phyloP scores from a whole-genome alignment of 2,329 filamentous ascomycete species.

The Calonectria leucothoes region DNA sequence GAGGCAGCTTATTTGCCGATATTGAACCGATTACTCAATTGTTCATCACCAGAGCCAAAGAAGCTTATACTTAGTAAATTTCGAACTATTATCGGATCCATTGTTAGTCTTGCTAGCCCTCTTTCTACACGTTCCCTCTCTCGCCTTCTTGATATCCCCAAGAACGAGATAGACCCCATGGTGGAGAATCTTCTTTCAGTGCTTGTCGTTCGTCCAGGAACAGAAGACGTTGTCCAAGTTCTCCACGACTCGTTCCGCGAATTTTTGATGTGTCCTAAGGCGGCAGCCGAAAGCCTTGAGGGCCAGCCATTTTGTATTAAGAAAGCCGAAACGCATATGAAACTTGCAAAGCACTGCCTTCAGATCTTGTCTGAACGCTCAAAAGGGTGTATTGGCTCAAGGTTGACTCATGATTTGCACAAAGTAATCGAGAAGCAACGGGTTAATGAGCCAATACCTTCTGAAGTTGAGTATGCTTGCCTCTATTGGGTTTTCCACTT shows the following conservation, averaged over 20 bases:
- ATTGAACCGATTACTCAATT: background rate
- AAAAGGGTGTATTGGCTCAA: background rate
- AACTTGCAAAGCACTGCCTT: background rate
- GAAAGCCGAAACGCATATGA: background rate
- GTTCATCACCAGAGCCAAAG: background rate
- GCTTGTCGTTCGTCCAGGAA: background rate
- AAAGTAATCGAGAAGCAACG: background rate
- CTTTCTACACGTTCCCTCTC: conserved; percentile 37
- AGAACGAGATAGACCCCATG: conserved; percentile 25
- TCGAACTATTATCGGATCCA: background rate
- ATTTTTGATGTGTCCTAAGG: conserved; percentile 43
- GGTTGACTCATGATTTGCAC: background rate
- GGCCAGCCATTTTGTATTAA: background rate
- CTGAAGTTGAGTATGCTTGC: background rate
- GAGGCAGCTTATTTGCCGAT: background rate
- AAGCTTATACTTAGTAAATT: background rate
- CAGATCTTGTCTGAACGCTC: background rate
- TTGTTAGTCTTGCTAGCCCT: background rate
- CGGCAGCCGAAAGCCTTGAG: background rate
- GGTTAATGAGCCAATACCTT: background rate
- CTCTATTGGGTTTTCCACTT: background rate
- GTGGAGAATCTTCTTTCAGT: conserved; percentile 34
- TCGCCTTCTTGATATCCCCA: conserved; percentile 32
- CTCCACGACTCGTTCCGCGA: conserved; percentile 49
- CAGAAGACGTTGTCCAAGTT: background rate